Percentiles rank a stretch among this genome's conserved stretches.
Conservation (phyloP, 1,284 basidiomycete genomes). For the Ustilago sp. region DNA sequence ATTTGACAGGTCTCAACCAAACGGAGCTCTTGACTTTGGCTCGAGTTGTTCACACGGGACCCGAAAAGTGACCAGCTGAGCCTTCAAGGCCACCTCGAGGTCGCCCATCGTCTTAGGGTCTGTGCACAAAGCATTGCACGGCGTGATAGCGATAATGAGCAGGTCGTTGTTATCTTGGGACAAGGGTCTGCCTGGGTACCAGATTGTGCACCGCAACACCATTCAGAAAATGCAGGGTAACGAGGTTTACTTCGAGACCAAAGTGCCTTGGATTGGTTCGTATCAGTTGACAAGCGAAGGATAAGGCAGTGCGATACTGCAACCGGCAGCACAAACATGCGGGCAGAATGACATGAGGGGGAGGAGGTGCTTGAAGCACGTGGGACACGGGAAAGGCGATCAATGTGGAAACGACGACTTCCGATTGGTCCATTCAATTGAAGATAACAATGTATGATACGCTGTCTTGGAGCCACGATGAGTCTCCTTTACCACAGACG, state of each 20-base stretch:
- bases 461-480: no score
- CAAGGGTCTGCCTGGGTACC: not conserved
- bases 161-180: not conserved
- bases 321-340: not conserved
- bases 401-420: not conserved
- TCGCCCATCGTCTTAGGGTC: not conserved
- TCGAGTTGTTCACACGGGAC: not conserved
- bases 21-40: not conserved
- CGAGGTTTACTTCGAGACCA: not conserved
- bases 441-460: no score
- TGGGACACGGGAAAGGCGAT: not conserved
- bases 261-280: not conserved
- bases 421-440: no score
- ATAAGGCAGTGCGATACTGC: no score
- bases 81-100: not conserved
- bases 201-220: not conserved
- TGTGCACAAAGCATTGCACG: not conserved
- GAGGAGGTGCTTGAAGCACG: no score
- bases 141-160: not conserved
- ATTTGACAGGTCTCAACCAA: not conserved
- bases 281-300: not conserved
- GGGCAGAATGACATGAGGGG: not conserved
- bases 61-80: conserved; percentile 5
- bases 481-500: no score
- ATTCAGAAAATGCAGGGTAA: conserved; percentile 8